Evolutionary conservation across 352 stramenopile species (phyloP).

Genomic region (Phytopythium cucurbitacearum): DNA sequence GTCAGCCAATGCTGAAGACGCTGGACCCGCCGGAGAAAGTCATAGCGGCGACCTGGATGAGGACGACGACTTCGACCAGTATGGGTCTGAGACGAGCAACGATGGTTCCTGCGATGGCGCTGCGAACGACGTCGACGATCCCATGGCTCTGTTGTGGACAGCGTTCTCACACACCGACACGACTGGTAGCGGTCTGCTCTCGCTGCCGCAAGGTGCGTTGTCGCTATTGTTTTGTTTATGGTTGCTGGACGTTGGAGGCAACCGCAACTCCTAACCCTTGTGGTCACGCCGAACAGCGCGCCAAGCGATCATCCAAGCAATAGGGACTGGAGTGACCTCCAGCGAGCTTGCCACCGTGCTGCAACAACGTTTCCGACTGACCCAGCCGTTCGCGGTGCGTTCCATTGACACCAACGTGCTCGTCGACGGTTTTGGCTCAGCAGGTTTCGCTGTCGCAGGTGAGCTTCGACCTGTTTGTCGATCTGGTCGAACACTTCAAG

Average conservation of each 20-base stretch:
- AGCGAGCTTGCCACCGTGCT: slow-evolving; percentile 34
- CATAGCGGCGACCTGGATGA: slow-evolving; percentile 19
- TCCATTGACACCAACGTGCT: not conserved
- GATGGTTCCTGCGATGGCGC: slow-evolving; percentile 30
- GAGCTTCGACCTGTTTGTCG: slow-evolving; percentile 56
- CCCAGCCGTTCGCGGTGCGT: slow-evolving; percentile 35
- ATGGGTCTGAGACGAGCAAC: slow-evolving; percentile 43
- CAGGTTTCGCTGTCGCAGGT: slow-evolving; percentile 24
- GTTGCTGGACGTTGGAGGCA: not conserved
- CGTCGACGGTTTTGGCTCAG: not conserved
- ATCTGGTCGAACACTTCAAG: slow-evolving; percentile 39
- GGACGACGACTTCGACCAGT: slow-evolving; percentile 43
- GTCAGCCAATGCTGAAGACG: slow-evolving; percentile 3
- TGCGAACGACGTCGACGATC: slow-evolving; percentile 51
- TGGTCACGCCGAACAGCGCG: slow-evolving; percentile 29
- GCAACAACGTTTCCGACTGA: slow-evolving; percentile 15
- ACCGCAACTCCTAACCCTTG: not conserved
- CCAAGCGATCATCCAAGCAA: slow-evolving; percentile 53
- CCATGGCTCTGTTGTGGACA: slow-evolving; percentile 57
- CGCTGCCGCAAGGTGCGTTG: slow-evolving; percentile 45
- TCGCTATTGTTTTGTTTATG: slow-evolving; percentile 3
- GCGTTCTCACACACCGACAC: slow-evolving; percentile 51
- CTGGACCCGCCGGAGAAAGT: slow-evolving; percentile 1
- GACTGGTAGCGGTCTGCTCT: slow-evolving; percentile 31
- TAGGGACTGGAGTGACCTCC: slow-evolving; percentile 47